Evolutionary conservation across 345 rosid genomes (phyloP), one percentile per base, ranked within the genome.

Genomic region (Eucalyptus pauciflora): DNA sequence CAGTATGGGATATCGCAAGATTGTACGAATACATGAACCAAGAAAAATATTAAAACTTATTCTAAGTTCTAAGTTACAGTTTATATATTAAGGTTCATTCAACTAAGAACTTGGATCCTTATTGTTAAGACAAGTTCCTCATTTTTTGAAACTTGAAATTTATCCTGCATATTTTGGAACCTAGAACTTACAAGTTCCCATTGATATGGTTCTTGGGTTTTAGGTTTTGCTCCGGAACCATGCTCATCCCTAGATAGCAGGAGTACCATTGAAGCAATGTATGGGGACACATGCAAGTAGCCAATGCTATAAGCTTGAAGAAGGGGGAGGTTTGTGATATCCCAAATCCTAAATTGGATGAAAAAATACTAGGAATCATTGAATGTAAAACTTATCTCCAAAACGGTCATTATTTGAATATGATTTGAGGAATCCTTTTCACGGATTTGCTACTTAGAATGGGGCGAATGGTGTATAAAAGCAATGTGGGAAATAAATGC

Each of bases 141-240:
- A 52, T 52, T 18, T 52, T 52, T 52, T 52, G 4, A 7, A 52
- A 52, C 4, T 0, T 52, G 25, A 52, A 52, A 18, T 52, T 52
- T 18, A 52, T 52, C 10, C 0, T 7, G 5, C 24, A 52, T 52
- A 18, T 52, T 1, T 52, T 18, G 10, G 0, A 52, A 20, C 25
- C 1, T 8, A 1, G 2, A 52, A 52, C 25, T 52, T 52, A 20
- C 10, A 52, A 52, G 58, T 52, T 52, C 5, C 5, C 4, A 52
- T 52, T 52, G 1, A 18, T 52, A 20, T 20, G 58, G 58, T 52
- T 52, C 58, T 52, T 0, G 0, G 2, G 24, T 52, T 52, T 52
- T 0, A 1, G 2, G 58, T 52, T 52, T 20, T 20, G 8, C 0
- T 52, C 0, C 1, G 0, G 5, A 52, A 8, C 58, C 58, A 52